Conservation (phyloP, 495 filamentous ascomycete species). For the Elasticomyces elasticus region DNA sequence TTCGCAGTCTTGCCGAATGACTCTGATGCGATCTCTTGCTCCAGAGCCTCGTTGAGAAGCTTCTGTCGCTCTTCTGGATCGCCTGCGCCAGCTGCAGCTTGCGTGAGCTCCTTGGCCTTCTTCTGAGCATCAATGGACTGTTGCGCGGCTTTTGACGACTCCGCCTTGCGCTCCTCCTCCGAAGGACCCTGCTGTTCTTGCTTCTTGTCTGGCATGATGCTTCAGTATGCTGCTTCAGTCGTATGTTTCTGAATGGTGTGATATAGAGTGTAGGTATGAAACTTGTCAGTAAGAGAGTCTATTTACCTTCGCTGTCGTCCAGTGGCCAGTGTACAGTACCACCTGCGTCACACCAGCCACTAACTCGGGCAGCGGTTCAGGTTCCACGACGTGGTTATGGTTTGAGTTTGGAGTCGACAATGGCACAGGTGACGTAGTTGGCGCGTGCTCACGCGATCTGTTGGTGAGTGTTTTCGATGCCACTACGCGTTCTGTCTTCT, state of each 20-base stretch:
- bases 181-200: neutral
- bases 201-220: neutral
- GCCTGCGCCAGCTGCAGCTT: conserved; percentile 24
- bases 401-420: neutral
- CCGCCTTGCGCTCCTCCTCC: conserved; percentile 10
- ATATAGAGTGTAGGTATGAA: neutral
- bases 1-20: conserved; percentile 26
- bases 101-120: conserved; percentile 21
- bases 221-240: no score
- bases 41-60: conserved; percentile 21
- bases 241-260: neutral
- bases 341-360: neutral
- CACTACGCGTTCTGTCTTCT: neutral
- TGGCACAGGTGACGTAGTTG: neutral
- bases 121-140: conserved; percentile 12
- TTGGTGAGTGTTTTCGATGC: neutral
- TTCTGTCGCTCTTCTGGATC: conserved; percentile 26
- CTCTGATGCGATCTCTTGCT: conserved; percentile 25
- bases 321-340: no score
- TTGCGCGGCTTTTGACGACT: conserved; percentile 13
- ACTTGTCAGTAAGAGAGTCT: neutral
- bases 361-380: neutral
- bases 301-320: neutral
- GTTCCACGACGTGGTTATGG: neutral
- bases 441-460: neutral